Evolutionary conservation across 1,284 basidiomycete species (phyloP).

Genomic region (Cutaneotrichosporon dermatis): DNA sequence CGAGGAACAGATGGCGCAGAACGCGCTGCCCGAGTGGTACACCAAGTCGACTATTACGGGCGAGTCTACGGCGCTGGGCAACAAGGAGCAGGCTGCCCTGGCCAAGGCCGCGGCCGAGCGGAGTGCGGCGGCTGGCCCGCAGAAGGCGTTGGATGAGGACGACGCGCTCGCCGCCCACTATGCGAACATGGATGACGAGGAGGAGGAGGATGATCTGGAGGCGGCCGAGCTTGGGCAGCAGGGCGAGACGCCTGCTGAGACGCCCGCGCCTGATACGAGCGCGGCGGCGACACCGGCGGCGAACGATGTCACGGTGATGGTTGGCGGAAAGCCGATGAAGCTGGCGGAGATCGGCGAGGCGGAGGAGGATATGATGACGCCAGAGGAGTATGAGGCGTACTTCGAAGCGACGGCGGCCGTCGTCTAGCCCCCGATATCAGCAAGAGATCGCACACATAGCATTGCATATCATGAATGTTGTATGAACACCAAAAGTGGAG

Average conservation of each 20-base stretch:
- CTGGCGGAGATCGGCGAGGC: conserved; percentile 46
- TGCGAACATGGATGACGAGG: conserved; percentile 28
- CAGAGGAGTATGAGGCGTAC: conserved; percentile 46
- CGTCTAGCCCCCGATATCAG: too few species aligned
- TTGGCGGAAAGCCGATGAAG: conserved; percentile 39
- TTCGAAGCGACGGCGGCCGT: conserved; percentile 12
- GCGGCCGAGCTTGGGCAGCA: conserved; percentile 10
- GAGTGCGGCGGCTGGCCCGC: conserved; percentile 5
- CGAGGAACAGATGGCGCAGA: conserved; percentile 78
- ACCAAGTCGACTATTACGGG: conserved; percentile 90
- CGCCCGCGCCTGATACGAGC: conserved; percentile 4
- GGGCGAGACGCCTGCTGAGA: conserved; percentile 1
- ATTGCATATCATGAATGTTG: too few species aligned
- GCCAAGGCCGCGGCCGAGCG: conserved; percentile 6
- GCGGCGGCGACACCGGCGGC: background rate
- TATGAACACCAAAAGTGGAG: too few species aligned
- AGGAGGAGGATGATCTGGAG: conserved; percentile 21
- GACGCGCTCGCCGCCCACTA: conserved; percentile 33
- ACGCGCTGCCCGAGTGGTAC: conserved; percentile 88
- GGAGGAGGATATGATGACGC: conserved; percentile 47
- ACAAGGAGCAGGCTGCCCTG: conserved; percentile 24
- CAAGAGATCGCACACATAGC: too few species aligned
- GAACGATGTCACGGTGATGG: conserved; percentile 21
- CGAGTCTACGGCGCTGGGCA: conserved; percentile 77
- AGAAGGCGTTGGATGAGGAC: conserved; percentile 23